Conservation (phyloP, 768 basidiomycete genomes). For the Leucogyrophana mollusca region DNA sequence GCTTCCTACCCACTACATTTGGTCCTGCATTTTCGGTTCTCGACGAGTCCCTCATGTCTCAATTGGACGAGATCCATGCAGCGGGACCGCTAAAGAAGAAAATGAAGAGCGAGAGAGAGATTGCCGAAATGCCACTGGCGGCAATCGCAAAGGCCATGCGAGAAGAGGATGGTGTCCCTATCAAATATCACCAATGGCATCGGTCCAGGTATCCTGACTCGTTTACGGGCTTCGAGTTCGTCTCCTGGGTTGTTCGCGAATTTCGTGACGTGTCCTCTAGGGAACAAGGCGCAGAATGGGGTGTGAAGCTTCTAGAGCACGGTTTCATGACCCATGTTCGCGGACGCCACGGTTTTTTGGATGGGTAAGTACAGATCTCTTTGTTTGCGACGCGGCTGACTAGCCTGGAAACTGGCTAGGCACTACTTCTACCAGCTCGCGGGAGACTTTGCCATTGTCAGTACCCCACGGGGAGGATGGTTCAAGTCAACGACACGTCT, state of each 20-base stretch:
- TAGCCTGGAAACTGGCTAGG: conserved; percentile 34
- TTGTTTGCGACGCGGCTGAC: neutral
- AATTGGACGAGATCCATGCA: conserved; percentile 78
- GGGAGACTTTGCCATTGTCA: conserved; percentile 70
- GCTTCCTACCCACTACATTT: conserved; percentile 82
- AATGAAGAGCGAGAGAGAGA: conserved; percentile 73
- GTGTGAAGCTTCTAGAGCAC: conserved; percentile 69
- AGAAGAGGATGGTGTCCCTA: conserved; percentile 79
- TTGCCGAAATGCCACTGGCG: conserved; percentile 59
- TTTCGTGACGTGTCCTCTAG: conserved; percentile 86
- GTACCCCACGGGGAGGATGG: conserved; percentile 69
- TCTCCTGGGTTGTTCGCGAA: conserved; percentile 89
- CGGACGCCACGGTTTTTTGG: conserved; percentile 78
- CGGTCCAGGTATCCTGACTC: conserved; percentile 68
- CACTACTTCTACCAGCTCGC: conserved; percentile 88
- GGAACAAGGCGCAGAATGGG: conserved; percentile 79
- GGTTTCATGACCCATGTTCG: conserved; percentile 86
- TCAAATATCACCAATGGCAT: conserved; percentile 88
- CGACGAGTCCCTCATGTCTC: conserved; percentile 76
- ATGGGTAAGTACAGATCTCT: conserved; percentile 57
- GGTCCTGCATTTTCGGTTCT: conserved; percentile 77
- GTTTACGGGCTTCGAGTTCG: conserved; percentile 88
- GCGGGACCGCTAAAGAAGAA: conserved; percentile 76
- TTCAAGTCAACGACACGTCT: conserved; percentile 51
- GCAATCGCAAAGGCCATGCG: conserved; percentile 82